Conservation (phyloP, 2,329 filamentous ascomycete genomes). For the Polytolypa hystricis region DNA sequence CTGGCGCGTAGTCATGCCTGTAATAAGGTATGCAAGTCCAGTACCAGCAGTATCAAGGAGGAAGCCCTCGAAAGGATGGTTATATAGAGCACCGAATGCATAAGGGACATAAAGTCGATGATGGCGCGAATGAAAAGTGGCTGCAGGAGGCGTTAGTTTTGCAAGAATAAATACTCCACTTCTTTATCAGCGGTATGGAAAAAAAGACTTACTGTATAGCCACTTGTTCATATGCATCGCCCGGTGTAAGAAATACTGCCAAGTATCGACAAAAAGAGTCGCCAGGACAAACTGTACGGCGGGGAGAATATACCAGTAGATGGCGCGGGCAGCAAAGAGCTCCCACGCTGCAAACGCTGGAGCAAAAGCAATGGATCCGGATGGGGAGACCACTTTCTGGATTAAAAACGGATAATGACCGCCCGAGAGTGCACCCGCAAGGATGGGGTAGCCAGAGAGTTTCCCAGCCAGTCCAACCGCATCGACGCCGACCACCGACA, state of each 20-base stretch:
- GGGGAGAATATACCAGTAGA: conserved; percentile 73
- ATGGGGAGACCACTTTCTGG: conserved; percentile 43
- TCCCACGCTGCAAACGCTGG: conserved; percentile 81
- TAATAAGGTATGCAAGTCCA: conserved; percentile 68
- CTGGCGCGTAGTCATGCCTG: conserved; percentile 74
- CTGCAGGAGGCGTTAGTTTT: conserved; percentile 33
- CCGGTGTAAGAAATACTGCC: conserved; percentile 96
- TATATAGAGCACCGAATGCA: conserved; percentile 93
- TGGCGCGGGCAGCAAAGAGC: conserved; percentile 56
- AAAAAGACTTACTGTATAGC: conserved; percentile 67
- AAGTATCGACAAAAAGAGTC: conserved; percentile 74
- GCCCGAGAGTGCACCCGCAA: conserved; percentile 66
- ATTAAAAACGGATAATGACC: conserved; percentile 67
- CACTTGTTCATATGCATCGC: conserved; percentile 96
- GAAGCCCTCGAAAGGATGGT: conserved; percentile 90
- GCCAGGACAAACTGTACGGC: conserved; percentile 64
- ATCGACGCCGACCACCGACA: conserved; percentile 66
- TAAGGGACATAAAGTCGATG: conserved; percentile 97
- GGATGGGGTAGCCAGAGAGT: conserved; percentile 57
- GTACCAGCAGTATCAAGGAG: conserved; percentile 84
- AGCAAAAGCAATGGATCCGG: conserved; percentile 40
- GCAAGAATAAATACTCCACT: too few species aligned
- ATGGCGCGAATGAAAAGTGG: conserved; percentile 85
- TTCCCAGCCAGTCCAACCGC: conserved; percentile 64
- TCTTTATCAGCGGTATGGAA: not conserved